Base-by-base conservation (phyloP, 2,329 filamentous ascomycete species). In the Aureobasidium zeae region DNA sequence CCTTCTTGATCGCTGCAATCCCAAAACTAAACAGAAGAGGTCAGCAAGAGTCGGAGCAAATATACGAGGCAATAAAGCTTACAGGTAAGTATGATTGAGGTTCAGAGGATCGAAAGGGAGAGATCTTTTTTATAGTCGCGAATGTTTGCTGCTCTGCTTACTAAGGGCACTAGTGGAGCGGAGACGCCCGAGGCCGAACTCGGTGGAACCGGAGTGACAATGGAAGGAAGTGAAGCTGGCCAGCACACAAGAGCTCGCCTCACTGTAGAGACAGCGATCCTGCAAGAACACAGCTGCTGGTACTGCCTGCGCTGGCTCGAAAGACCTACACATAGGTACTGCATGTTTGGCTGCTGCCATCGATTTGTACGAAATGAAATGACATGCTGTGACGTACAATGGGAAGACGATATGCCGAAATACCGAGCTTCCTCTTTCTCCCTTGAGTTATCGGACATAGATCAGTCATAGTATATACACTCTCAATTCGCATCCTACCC, bases 1-100 rank as follows among this genome's bases (percentile, higher is more conserved):
- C 43, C 32, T 45, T 37, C 33, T 8, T 45, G 43, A 45, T 45
- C 43, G 43, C 43, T n/a, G n/a, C n/a, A n/a, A n/a, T n/a, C n/a
- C n/a, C n/a, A n/a, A n/a, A n/a, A n/a, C n/a, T n/a, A n/a, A n/a
- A n/a, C n/a, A n/a, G n/a, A n/a, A n/a, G n/a, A n/a, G n/a, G n/a
- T n/a, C n/a, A n/a, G n/a, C n/a, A n/a, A n/a, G n/a, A n/a, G n/a
- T n/a, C n/a, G n/a, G n/a, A n/a, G n/a, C n/a, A n/a, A n/a, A n/a
- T n/a, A n/a, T n/a, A n/a, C n/a, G n/a, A n/a, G n/a, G n/a, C 17
- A 19, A 3, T 3, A 3, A 11, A 16, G 10, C 12, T 9, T 8
- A 16, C 31, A 41, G 37, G 37, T 41, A 41, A 41, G 37, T 41
- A 41, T 41, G n/a, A 20, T 6, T 25, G 22, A 25, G 22, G 11